These are phyloP conservation scores for Nissolia schottii DNA, from an alignment of 306 rosid genomes.

Conservation along the genomic window DNA sequence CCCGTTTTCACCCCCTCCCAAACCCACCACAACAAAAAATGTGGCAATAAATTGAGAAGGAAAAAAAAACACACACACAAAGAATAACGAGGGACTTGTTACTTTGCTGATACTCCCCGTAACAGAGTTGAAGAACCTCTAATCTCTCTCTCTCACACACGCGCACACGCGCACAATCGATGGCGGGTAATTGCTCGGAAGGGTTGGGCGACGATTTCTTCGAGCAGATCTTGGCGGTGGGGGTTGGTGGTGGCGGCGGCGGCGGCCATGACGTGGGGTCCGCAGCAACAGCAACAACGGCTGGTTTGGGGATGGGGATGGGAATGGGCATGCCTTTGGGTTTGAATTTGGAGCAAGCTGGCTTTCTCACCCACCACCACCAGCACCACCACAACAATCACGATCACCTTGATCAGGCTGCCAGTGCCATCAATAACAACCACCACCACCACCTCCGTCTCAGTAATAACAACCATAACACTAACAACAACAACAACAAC, in stretches of 20 bases:
- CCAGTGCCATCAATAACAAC: constrained; percentile 3
- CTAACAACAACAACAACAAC: too few relatives aligned
- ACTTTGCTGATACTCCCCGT: background rate
- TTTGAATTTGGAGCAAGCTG: constrained; percentile 62
- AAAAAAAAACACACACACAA: too few relatives aligned
- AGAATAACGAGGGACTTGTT: too few relatives aligned
- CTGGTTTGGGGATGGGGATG: constrained; percentile 40
- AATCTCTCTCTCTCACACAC: too few relatives aligned
- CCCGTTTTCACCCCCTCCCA: background rate
- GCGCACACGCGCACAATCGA: too few relatives aligned
- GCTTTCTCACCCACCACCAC: constrained; percentile 54
- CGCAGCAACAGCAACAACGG: background rate
- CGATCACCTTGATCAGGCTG: too few relatives aligned
- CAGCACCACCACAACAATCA: too few relatives aligned
- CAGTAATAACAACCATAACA: constrained; percentile 14
- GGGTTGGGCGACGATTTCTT: constrained; percentile 66
- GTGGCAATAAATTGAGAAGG: background rate
- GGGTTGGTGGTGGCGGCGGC: too few relatives aligned
- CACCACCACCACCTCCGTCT: constrained; percentile 20
- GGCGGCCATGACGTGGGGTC: constrained; percentile 27
- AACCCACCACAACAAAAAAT: background rate
- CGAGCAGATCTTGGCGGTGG: constrained; percentile 57
- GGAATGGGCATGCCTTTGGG: constrained; percentile 65
- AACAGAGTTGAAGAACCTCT: background rate
- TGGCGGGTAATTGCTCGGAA: constrained; percentile 62